Base-by-base conservation (phyloP, 176 grass and related monocot species). In the Raddia guianensis region DNA sequence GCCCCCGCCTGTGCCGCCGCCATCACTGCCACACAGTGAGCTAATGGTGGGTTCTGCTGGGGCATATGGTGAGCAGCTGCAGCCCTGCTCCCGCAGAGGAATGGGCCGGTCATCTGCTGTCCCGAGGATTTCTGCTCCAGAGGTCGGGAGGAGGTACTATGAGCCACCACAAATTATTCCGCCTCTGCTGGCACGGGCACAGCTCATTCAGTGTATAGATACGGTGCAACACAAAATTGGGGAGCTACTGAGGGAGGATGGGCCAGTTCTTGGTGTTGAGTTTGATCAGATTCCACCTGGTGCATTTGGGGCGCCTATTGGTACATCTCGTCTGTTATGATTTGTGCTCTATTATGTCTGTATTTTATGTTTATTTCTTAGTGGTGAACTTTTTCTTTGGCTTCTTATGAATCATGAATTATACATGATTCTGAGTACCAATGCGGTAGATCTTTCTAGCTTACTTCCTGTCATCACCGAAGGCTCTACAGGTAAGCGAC, bases 231-330 rank as follows among this genome's bases (percentile, higher is more conserved):
- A 74, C 45, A 72, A 88, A 47, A 82, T 99, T 9, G 97, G 92
- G 16, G 90, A 91, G 73, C 88, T 90, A 0, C 81, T 99, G 51
- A 91, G 97, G 74, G 88, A 91, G 6, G 97, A 99, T 58, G 97
- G 97, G 4, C 97, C 97, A 7, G 79, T 85, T 47, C 93, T 99
- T 66, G 97, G 97, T 6, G 63, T 89, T 19, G 91, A 87, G 52
- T 99, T 99, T 51, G 97, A 95, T 66, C 97, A 90, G 0, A 86
- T 91, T 35, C 97, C 97, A 63, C 93, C 97, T 64, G 97, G 93
- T 18, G 90, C 97, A 75, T 99, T 96, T 75, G 97, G 97, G 7
- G 89, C 89, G 11, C 97, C 97, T 67, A 87, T 99, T 64, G 93
- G 93, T 99, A 91, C 49, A 18, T 46, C 5, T 87, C 82, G 45